Percentiles rank a stretch among this genome's conserved stretches.
phyloP scores from a whole-genome alignment of 2,329 filamentous ascomycete species.

The Domatiomyces globalis region DNA sequence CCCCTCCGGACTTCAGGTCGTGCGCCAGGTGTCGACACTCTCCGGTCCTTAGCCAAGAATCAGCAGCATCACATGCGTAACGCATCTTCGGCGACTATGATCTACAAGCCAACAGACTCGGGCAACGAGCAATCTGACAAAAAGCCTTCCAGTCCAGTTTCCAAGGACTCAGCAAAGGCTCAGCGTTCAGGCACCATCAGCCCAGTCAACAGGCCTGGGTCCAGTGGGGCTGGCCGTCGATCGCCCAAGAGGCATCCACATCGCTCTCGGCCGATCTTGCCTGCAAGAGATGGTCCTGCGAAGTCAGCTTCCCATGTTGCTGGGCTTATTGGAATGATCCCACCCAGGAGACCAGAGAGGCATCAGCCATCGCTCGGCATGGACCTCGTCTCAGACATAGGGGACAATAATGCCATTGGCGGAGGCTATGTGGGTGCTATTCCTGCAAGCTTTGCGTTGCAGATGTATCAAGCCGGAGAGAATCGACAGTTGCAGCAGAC shows the following conservation, averaged over 20 bases:
- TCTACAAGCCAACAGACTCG: slow-evolving; percentile 53
- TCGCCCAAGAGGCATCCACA: slow-evolving; percentile 30
- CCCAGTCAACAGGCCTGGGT: slow-evolving; percentile 10
- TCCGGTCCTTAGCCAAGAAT: slow-evolving; percentile 1
- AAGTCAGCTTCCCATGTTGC: slow-evolving; percentile 44
- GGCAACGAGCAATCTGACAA: slow-evolving; percentile 18
- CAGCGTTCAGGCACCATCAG: not conserved
- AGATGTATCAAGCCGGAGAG: slow-evolving; percentile 53
- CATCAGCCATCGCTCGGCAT: slow-evolving; percentile 54
- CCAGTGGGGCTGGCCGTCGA: slow-evolving; percentile 22
- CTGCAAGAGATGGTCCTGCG: slow-evolving; percentile 34
- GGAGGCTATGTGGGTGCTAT: slow-evolving; percentile 48
- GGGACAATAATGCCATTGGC: slow-evolving; percentile 46
- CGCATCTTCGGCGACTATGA: slow-evolving; percentile 65
- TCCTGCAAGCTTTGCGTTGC: slow-evolving; percentile 65
- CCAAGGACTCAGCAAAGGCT: not conserved
- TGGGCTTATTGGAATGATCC: slow-evolving; percentile 38
- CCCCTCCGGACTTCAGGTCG: not conserved
- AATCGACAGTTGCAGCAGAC: slow-evolving; percentile 24
- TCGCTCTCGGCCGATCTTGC: slow-evolving; percentile 43
- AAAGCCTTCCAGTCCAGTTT: slow-evolving; percentile 24
- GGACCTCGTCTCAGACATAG: slow-evolving; percentile 59
- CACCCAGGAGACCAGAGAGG: slow-evolving; percentile 17
- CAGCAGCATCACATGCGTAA: slow-evolving; percentile 50
- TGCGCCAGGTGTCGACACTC: slow-evolving; percentile 1